A percentile compares a stretch with the other conserved stretches of the same genome.
These are phyloP conservation scores for Annulohypoxylon stygium DNA, from an alignment of 495 filamentous ascomycete genomes.

Conservation along the genomic window DNA sequence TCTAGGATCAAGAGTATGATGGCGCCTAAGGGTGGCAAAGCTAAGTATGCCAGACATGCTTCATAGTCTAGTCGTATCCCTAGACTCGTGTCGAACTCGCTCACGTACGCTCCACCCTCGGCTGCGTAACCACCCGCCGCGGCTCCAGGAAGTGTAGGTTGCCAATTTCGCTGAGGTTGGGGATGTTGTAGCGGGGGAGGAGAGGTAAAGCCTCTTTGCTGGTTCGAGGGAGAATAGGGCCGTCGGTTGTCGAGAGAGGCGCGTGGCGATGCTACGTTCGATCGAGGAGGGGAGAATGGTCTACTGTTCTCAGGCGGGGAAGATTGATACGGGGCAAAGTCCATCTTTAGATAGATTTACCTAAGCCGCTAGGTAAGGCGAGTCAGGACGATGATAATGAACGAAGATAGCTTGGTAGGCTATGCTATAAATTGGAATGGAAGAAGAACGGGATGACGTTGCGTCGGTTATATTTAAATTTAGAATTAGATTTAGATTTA, in stretches of 20 bases:
- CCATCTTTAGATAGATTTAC: conserved; percentile 65
- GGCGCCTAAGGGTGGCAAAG: conserved; percentile 86
- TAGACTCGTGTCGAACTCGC: conserved; percentile 78
- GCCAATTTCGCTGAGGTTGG: conserved; percentile 65
- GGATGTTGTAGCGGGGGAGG: conserved; percentile 65
- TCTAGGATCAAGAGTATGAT: conserved; percentile 88
- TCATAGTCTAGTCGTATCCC: conserved; percentile 81
- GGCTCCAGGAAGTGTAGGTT: conserved; percentile 20
- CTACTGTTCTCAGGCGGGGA: conserved; percentile 82
- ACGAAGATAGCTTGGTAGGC: not conserved
- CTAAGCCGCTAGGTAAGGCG: not conserved
- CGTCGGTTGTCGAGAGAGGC: conserved; percentile 60
- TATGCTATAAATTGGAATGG: not conserved
- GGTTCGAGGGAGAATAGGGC: conserved; percentile 62
- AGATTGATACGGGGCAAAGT: conserved; percentile 97
- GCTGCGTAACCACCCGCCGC: conserved; percentile 30
- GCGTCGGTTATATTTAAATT: conserved; percentile 30
- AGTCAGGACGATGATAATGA: not conserved
- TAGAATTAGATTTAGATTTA: not conserved
- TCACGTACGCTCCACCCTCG: conserved; percentile 55
- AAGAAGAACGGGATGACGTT: conserved; percentile 30
- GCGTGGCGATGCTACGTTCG: conserved; percentile 65
- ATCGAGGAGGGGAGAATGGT: conserved; percentile 74
- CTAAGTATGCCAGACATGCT: conserved; percentile 90
- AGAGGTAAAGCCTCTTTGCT: conserved; percentile 52